Evolutionary conservation across 2,329 filamentous ascomycete species (phyloP).

Genomic region (Oidium heveae): DNA sequence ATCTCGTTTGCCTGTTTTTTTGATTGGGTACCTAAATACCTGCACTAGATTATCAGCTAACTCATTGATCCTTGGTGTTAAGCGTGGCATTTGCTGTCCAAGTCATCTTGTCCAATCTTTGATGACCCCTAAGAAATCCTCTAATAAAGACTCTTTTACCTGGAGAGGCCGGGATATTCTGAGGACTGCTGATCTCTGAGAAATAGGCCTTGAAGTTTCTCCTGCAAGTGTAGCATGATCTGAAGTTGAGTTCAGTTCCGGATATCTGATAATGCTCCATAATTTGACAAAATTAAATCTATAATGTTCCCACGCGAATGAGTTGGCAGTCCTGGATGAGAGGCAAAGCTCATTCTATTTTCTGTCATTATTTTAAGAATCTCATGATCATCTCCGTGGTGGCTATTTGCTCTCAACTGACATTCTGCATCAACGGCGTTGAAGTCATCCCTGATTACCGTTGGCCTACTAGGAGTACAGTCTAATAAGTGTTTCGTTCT

Average conservation of each 20-base stretch:
- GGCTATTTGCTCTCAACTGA: neutral
- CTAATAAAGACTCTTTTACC: neutral
- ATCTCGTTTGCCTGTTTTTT: neutral
- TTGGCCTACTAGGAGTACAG: constrained; percentile 14
- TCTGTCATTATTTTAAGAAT: neutral
- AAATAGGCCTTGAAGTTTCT: neutral
- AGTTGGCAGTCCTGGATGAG: neutral
- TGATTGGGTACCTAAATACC: neutral
- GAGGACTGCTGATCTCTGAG: neutral
- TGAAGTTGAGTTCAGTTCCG: neutral
- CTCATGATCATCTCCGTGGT: neutral
- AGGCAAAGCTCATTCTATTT: neutral
- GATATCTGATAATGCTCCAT: neutral
- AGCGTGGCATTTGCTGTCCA: too few species aligned
- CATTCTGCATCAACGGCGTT: neutral
- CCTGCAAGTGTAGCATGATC: neutral
- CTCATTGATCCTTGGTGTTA: neutral
- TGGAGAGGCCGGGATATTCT: neutral
- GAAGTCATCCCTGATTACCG: neutral
- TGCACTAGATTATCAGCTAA: neutral
- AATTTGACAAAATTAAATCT: neutral
- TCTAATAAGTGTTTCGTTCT: neutral
- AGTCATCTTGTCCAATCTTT: neutral
- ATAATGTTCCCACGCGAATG: neutral
- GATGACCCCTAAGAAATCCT: neutral